phyloP scores from a whole-genome alignment of 2,329 filamentous ascomycete genomes.

The Stagonosporopsis cucurbitacearum region DNA sequence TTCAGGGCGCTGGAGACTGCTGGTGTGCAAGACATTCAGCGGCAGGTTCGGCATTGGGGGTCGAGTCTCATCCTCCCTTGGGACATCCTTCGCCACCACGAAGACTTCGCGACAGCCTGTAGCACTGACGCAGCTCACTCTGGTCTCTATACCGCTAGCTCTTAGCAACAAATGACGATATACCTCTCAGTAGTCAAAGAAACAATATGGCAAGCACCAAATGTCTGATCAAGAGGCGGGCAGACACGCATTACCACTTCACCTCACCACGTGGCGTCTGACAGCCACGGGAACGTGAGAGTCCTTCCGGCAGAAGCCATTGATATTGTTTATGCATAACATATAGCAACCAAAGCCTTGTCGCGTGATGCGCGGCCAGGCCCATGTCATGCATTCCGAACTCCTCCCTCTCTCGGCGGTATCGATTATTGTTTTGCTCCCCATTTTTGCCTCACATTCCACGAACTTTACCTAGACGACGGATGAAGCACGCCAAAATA shows the following conservation, averaged over 20 bases:
- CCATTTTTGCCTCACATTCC: slow-evolving; percentile 48
- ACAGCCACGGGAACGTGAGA: slow-evolving; percentile 13
- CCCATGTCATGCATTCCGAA: slow-evolving; percentile 32
- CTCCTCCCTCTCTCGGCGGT: slow-evolving; percentile 32
- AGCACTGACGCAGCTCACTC: slow-evolving; percentile 22
- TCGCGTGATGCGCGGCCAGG: slow-evolving; percentile 18
- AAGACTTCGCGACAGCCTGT: slow-evolving; percentile 6
- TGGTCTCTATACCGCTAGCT: too few relatives aligned
- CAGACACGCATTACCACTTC: not conserved
- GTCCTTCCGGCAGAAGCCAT: not conserved
- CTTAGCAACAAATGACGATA: not conserved
- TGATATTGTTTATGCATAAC: slow-evolving; percentile 6
- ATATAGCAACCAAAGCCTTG: not conserved
- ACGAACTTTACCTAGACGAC: slow-evolving; percentile 44
- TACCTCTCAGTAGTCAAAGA: not conserved
- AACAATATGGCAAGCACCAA: not conserved
- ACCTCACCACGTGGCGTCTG: slow-evolving; percentile 9
- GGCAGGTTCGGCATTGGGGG: not conserved
- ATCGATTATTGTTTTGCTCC: slow-evolving; percentile 33
- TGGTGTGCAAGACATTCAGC: slow-evolving; percentile 13
- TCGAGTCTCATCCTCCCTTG: slow-evolving; percentile 21
- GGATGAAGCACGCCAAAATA: slow-evolving; percentile 35
- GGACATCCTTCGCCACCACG: not conserved
- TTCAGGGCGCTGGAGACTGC: not conserved
- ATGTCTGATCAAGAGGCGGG: not conserved